Percentiles rank a stretch among this genome's conserved stretches.
Evolutionary conservation across 2,329 filamentous ascomycete species (phyloP).

Genomic region (Grosmannia huntii): DNA sequence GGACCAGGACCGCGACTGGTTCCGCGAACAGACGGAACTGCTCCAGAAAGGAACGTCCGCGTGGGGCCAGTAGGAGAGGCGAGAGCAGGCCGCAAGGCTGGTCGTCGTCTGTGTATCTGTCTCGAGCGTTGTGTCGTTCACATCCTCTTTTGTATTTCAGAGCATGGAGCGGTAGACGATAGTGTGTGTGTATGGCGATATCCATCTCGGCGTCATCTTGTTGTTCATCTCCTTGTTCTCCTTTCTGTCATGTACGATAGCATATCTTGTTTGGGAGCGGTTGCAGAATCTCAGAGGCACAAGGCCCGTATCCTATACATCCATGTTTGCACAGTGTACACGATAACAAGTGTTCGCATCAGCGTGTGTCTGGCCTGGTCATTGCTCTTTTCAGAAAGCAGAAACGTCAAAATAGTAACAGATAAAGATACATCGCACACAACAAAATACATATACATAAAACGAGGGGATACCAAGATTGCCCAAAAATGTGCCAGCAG

Average conservation of each 20-base stretch:
- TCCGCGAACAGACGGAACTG: constrained; percentile 29
- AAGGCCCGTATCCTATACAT: neutral
- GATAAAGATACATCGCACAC: too few relatives aligned
- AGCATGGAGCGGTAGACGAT: too few relatives aligned
- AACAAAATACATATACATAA: neutral
- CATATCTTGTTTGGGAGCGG: neutral
- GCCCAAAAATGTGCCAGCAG: neutral
- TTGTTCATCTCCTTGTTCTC: neutral
- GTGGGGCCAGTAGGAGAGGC: neutral
- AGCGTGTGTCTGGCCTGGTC: too few relatives aligned
- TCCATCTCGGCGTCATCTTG: neutral
- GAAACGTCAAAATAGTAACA: neutral
- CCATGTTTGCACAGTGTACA: neutral
- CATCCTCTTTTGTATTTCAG: too few relatives aligned
- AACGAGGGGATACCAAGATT: neutral
- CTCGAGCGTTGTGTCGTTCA: neutral
- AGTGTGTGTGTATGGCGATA: neutral
- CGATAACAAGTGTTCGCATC: too few relatives aligned
- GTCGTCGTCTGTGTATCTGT: neutral
- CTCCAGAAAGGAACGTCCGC: constrained; percentile 14
- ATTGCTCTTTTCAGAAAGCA: neutral
- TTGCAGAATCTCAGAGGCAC: neutral
- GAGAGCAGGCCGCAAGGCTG: too few relatives aligned
- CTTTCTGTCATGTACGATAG: neutral
- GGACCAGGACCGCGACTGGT: constrained; percentile 34